Evolutionary conservation across 805 yeast species (phyloP).

Genomic region (Lipomyces lipofer): DNA sequence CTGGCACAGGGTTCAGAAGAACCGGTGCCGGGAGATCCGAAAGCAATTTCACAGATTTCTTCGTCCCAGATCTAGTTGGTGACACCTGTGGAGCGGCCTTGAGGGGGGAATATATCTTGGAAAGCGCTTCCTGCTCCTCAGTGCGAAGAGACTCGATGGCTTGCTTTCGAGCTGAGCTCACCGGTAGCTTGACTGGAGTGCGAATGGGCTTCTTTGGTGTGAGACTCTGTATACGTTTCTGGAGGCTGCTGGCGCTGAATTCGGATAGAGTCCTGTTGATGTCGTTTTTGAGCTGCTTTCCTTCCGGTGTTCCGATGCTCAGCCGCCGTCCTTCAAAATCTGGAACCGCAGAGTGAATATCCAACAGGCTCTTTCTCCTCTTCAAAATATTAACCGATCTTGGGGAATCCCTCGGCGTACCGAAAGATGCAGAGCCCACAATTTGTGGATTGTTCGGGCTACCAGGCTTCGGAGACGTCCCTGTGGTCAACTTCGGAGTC

Average conservation of each 20-base stretch:
- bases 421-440: not conserved
- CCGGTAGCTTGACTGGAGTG: conserved; percentile 17
- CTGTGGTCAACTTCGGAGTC: not conserved
- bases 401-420: conserved; percentile 9
- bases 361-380: conserved; percentile 21
- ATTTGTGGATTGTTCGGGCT: not conserved
- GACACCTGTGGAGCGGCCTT: conserved; percentile 2
- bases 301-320: conserved; percentile 26
- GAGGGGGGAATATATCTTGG: conserved; percentile 27
- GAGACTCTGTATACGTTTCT: conserved; percentile 27
- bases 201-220: conserved; percentile 24
- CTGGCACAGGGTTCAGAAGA: not conserved
- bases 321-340: conserved; percentile 20
- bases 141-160: conserved; percentile 5
- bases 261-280: conserved; percentile 22
- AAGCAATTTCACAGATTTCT: not conserved
- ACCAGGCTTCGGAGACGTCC: not conserved
- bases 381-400: conserved; percentile 4
- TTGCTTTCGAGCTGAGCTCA: conserved; percentile 11
- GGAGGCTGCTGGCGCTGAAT: conserved; percentile 18
- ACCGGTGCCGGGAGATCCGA: conserved; percentile 14
- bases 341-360: not conserved
- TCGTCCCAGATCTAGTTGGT: conserved; percentile 7
- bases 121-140: conserved; percentile 24
- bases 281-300: conserved; percentile 21